Evolutionary conservation across 2,329 filamentous ascomycete species (phyloP), one percentile per base, ranked within the genome.

Genomic region (Colletotrichum neosansevieriae): DNA sequence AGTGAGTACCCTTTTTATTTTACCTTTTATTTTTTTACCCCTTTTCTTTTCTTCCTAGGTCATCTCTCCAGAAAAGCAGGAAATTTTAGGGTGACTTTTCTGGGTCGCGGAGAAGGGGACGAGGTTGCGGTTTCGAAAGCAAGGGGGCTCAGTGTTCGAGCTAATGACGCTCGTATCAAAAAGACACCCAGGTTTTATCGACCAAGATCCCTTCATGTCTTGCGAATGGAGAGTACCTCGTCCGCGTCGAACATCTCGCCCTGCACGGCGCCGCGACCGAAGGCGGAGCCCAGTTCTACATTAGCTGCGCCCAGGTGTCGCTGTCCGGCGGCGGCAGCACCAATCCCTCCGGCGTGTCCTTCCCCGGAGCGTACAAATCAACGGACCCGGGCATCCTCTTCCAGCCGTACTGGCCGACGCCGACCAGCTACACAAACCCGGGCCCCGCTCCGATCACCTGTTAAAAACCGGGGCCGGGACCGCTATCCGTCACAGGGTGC

Each of bases 221-320:
- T n/a, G 53, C 65, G 38, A 40, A 54, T 11, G 83, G 83, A 49
- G 81, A 85, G 69, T 85, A 85, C 71, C 79, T 85, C 47, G 73
- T 85, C 12, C 80, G 83, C n/a, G 80, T 81, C 11, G 83, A 85
- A 75, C 82, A 85, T 69, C 80, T 85, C 63, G 83, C 78, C 6
- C 77, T 85, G 12, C 83, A 85, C 74, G 75, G 73, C 51, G 82
- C 83, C 3, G 73, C 77, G 42, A 71, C 72, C 4, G 73, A 74
- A 4, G 79, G 80, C 7, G 83, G 82, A 2, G 83, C 83, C 4
- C 83, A 85, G 74, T 79, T 82, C 54, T 85, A 85, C 70, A 76
- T 84, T 54, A 79, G 77, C 17, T 82, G 80, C 67, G 79, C 77
- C 3, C 78, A 79, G 58, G 69, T 82, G n/a, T 77, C 74, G 4